Conservation (phyloP, 1,139 yeast species). For the Geotrichum restrictum region DNA sequence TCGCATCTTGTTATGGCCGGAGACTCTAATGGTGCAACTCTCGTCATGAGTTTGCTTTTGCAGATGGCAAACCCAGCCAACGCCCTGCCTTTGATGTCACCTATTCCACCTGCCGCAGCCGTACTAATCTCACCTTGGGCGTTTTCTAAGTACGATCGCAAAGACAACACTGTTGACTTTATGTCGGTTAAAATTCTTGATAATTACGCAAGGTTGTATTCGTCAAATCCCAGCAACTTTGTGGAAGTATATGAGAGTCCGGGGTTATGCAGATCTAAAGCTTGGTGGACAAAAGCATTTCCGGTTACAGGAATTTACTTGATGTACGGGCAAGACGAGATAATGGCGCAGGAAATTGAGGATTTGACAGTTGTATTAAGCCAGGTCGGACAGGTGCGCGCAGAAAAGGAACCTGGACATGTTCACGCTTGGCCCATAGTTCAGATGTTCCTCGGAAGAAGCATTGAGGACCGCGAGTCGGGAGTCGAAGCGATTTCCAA, state of each 20-base stretch:
- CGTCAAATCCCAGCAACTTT: constrained; percentile 16
- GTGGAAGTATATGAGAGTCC: constrained; percentile 39
- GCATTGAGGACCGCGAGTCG: constrained; percentile 29
- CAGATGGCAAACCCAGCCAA: constrained; percentile 36
- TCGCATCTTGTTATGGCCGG: constrained; percentile 40
- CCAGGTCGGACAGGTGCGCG: constrained; percentile 24
- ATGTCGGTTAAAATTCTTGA: constrained; percentile 26
- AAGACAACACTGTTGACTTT: constrained; percentile 28
- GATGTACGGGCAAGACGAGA: constrained; percentile 43
- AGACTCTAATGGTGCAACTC: constrained; percentile 46
- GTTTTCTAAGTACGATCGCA: constrained; percentile 20
- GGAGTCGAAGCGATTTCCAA: constrained; percentile 33
- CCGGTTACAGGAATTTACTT: constrained; percentile 42
- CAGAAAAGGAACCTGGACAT: constrained; percentile 31
- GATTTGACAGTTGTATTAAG: constrained; percentile 30
- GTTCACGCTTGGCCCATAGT: constrained; percentile 39
- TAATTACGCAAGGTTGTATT: constrained; percentile 23
- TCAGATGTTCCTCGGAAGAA: constrained; percentile 30
- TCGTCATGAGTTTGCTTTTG: constrained; percentile 40
- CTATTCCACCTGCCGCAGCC: constrained; percentile 38
- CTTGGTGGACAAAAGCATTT: constrained; percentile 43
- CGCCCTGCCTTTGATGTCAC: constrained; percentile 21
- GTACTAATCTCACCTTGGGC: constrained; percentile 43
- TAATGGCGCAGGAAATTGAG: constrained; percentile 39
- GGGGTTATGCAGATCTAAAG: constrained; percentile 36